phyloP scores from a whole-genome alignment of 495 filamentous ascomycete species.

The Penicillium cinerascens region DNA sequence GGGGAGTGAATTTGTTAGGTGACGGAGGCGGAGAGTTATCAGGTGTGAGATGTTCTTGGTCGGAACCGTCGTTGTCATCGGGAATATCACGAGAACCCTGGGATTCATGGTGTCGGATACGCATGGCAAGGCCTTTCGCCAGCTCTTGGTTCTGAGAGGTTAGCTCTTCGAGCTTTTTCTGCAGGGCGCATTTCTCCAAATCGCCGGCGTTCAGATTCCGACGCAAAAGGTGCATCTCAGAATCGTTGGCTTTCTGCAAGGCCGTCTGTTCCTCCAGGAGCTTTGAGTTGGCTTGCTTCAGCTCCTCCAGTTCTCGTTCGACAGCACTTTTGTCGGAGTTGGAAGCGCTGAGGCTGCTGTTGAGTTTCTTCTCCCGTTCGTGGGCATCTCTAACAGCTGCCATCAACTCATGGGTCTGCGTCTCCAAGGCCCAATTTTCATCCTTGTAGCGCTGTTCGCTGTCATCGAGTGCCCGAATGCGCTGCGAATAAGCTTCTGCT shows the following conservation, averaged over 20 bases:
- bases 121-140: slow-evolving; percentile 71
- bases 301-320: slow-evolving; percentile 83
- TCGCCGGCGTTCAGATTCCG: slow-evolving; percentile 71
- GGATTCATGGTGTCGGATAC: slow-evolving; percentile 62
- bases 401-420: slow-evolving; percentile 76
- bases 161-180: slow-evolving; percentile 81
- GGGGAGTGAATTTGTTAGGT: slow-evolving; percentile 83
- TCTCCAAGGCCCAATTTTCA: slow-evolving; percentile 95
- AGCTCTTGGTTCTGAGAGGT: slow-evolving; percentile 85
- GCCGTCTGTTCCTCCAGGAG: slow-evolving; percentile 74
- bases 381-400: slow-evolving; percentile 64
- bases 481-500: slow-evolving; percentile 71
- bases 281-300: slow-evolving; percentile 72
- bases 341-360: slow-evolving; percentile 60
- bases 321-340: slow-evolving; percentile 71
- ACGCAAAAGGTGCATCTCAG: slow-evolving; percentile 75
- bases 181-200: slow-evolving; percentile 66
- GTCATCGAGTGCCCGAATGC: slow-evolving; percentile 79
- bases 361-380: slow-evolving; percentile 77
- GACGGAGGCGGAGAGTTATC: slow-evolving; percentile 89
- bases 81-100: slow-evolving; percentile 54
- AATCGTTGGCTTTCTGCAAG: slow-evolving; percentile 77
- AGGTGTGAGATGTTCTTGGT: slow-evolving; percentile 68
- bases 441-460: slow-evolving; percentile 94
- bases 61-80: slow-evolving; percentile 61